Percentiles rank a stretch among this genome's conserved stretches.
Conservation (phyloP, 164 flowering plant genomes). For the Aristolochia californica region DNA sequence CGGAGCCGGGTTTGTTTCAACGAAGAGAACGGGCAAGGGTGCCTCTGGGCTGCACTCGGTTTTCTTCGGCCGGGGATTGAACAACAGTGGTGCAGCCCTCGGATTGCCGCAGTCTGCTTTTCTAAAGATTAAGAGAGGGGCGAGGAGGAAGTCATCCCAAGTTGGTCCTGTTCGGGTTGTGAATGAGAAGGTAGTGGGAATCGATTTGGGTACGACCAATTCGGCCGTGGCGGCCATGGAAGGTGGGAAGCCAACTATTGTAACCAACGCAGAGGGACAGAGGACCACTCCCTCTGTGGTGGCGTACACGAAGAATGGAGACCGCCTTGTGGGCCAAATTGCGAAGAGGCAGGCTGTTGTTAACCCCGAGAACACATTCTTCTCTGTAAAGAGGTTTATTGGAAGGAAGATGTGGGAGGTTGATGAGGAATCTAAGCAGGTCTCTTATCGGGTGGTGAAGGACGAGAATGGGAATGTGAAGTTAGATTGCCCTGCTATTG, state of each 20-base stretch:
- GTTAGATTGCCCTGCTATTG: slow-evolving; percentile 65
- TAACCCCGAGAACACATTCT: slow-evolving; percentile 86
- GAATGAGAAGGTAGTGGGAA: slow-evolving; percentile 56
- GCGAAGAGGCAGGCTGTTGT: slow-evolving; percentile 94
- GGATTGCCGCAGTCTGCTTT: slow-evolving; percentile 14
- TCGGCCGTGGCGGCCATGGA: slow-evolving; percentile 74
- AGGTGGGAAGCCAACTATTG: slow-evolving; percentile 76
- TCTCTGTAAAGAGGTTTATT: slow-evolving; percentile 70
- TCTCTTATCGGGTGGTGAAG: slow-evolving; percentile 41
- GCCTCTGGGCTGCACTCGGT: slow-evolving; percentile 11
- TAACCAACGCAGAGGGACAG: slow-evolving; percentile 60
- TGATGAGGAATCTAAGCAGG: slow-evolving; percentile 60
- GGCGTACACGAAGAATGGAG: slow-evolving; percentile 85
- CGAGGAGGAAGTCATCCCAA: background rate
- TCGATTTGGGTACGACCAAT: slow-evolving; percentile 59
- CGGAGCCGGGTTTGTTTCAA: slow-evolving; percentile 11
- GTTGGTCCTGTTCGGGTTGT: slow-evolving; percentile 33
- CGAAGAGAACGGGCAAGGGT: slow-evolving; percentile 5
- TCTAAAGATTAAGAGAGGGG: slow-evolving; percentile 12
- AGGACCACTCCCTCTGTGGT: slow-evolving; percentile 95
- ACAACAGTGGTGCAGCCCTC: no score
- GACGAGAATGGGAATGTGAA: slow-evolving; percentile 69
- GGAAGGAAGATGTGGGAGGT: slow-evolving; percentile 70
- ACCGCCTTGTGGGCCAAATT: slow-evolving; percentile 83
- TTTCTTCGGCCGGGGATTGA: slow-evolving; percentile 26